Percentiles rank a stretch among this genome's conserved stretches.
Evolutionary conservation across 108 stramenopile species (phyloP).

Genomic region (Craspedostauros australis): DNA sequence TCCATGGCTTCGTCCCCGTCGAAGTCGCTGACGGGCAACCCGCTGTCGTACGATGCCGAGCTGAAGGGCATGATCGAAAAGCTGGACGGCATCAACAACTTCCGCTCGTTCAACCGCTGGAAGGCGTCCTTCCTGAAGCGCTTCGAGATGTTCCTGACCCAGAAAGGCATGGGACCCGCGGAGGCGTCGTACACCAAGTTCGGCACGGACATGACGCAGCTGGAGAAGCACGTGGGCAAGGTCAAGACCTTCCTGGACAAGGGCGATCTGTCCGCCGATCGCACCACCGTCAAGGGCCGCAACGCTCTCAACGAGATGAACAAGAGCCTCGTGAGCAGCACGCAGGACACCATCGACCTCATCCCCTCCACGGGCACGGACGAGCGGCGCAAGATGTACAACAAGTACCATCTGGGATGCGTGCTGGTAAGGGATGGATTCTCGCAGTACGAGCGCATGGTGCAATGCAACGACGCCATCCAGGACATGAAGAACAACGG

Average conservation of each 20-base stretch:
- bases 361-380: conserved; percentile 6
- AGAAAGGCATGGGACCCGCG: conserved; percentile 19
- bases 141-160: conserved; percentile 16
- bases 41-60: conserved; percentile 7
- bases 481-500: neutral
- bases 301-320: conserved; percentile 28
- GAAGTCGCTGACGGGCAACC: conserved; percentile 10
- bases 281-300: conserved; percentile 21
- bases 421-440: conserved; percentile 15
- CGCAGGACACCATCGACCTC: conserved; percentile 5
- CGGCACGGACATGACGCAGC: neutral
- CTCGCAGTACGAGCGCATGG: conserved; percentile 16
- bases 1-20: too few species aligned
- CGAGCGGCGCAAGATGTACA: conserved; percentile 11
- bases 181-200: conserved; percentile 8
- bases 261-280: conserved; percentile 20
- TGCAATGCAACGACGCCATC: conserved; percentile 12
- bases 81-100: conserved; percentile 13
- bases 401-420: conserved; percentile 24
- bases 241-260: conserved; percentile 5
- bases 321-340: neutral
- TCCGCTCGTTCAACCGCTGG: conserved; percentile 17
- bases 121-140: conserved; percentile 8
- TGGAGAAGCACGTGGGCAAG: neutral
- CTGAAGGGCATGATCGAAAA: conserved; percentile 7